These are phyloP conservation scores for Phytophthora rubi DNA, from an alignment of 352 stramenopile species.

Conservation along the genomic window DNA sequence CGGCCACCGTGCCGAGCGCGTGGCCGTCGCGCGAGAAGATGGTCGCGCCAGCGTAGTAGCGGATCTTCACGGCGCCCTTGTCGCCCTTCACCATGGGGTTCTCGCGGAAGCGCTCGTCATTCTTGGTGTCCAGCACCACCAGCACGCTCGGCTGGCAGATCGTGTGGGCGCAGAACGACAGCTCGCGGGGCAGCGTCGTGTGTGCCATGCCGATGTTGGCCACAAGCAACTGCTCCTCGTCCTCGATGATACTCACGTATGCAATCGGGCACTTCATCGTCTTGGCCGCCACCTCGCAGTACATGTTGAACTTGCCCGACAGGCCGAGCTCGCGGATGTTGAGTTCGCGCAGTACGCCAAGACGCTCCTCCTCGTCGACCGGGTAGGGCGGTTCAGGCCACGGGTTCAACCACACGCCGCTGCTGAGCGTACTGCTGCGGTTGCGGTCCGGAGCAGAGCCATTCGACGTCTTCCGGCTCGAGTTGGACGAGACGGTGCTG, in stretches of 20 bases:
- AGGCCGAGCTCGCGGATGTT: slow-evolving; percentile 78
- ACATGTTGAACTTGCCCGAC: slow-evolving; percentile 89
- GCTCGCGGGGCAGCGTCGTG: slow-evolving; percentile 75
- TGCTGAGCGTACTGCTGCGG: slow-evolving; percentile 65
- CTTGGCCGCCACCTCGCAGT: slow-evolving; percentile 87
- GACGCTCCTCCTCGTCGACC: slow-evolving; percentile 79
- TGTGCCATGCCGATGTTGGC: slow-evolving; percentile 88
- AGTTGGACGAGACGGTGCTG: slow-evolving; percentile 42
- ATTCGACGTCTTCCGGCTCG: slow-evolving; percentile 70
- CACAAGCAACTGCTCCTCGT: slow-evolving; percentile 84
- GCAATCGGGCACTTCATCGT: slow-evolving; percentile 90
- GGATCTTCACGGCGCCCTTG: slow-evolving; percentile 86
- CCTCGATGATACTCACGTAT: slow-evolving; percentile 88
- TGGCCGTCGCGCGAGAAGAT: slow-evolving; percentile 85
- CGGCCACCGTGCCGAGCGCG: slow-evolving; percentile 81
- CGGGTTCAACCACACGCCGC: slow-evolving; percentile 75
- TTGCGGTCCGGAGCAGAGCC: slow-evolving; percentile 42
- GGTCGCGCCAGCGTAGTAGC: slow-evolving; percentile 85
- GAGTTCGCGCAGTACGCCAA: slow-evolving; percentile 75
- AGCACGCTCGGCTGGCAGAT: slow-evolving; percentile 83
- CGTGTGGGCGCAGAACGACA: slow-evolving; percentile 89
- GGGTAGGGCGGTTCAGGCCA: slow-evolving; percentile 86
- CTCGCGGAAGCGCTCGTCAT: slow-evolving; percentile 84
- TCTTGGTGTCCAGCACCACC: slow-evolving; percentile 87
- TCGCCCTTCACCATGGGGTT: slow-evolving; percentile 90